Conservation (phyloP, 129 eudicot genomes). For the Lactuca sativa region DNA sequence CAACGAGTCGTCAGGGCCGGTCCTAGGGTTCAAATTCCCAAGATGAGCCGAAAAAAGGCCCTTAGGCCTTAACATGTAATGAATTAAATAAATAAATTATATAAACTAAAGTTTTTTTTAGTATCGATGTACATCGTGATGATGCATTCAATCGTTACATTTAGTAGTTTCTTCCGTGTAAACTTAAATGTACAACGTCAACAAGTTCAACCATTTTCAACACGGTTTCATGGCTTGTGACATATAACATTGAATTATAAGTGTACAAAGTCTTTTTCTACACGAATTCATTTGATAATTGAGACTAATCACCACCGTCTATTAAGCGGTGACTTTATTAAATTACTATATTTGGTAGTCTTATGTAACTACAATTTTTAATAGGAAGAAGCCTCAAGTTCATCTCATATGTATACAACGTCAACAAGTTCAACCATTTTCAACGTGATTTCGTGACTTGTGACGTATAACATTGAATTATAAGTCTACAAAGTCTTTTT, state of each 20-base stretch:
- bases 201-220: slow-evolving; percentile 27
- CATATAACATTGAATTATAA: slow-evolving; percentile 9
- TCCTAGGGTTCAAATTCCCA: too few species aligned
- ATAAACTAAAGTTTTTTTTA: too few species aligned
- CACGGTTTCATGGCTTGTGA: slow-evolving; percentile 34
- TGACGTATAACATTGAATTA: slow-evolving; percentile 20
- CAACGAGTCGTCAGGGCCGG: too few species aligned
- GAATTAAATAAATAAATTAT: too few species aligned
- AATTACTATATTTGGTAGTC: slow-evolving; percentile 6
- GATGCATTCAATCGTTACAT: slow-evolving; percentile 25
- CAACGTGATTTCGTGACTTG: slow-evolving; percentile 30
- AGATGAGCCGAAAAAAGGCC: too few species aligned
- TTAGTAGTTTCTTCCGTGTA: slow-evolving; percentile 27
- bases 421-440: slow-evolving; percentile 28
- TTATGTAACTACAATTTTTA: background rate
- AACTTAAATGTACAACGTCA: slow-evolving; percentile 13
- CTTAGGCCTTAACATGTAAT: too few species aligned
- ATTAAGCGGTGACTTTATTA: slow-evolving; percentile 28
- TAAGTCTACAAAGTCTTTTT: slow-evolving; percentile 27
- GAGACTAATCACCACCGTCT: slow-evolving; percentile 17
- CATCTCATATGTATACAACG: slow-evolving; percentile 8
- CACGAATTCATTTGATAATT: slow-evolving; percentile 22
- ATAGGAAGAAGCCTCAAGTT: slow-evolving; percentile 12
- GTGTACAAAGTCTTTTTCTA: slow-evolving; percentile 27
- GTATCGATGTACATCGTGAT: background rate